phyloP scores from a whole-genome alignment of 176 grass and related monocot genomes.

The Zea mays region DNA sequence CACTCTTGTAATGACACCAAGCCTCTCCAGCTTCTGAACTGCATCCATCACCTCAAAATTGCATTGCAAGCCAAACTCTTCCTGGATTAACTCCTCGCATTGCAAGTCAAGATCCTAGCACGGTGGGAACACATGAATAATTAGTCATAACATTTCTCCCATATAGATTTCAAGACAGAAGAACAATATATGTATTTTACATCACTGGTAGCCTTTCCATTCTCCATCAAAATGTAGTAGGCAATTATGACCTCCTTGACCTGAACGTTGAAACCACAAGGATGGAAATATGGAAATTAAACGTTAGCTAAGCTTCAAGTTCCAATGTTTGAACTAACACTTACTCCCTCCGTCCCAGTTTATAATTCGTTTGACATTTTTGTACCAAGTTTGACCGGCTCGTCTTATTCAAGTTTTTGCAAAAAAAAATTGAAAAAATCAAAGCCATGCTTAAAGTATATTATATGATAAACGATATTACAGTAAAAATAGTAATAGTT shows the following conservation, averaged over 20 bases:
- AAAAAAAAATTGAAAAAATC: no score
- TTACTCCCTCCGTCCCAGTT: not conserved
- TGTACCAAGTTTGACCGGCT: no score
- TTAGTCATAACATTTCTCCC: not conserved
- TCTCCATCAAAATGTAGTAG: constrained; percentile 99
- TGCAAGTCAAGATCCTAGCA: constrained; percentile 87
- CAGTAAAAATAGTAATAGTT: no score
- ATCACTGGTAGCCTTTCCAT: constrained; percentile 83
- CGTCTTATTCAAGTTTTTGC: no score
- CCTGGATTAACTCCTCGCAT: constrained; percentile 91
- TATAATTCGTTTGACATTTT: no score
- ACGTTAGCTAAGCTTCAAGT: constrained; percentile 6
- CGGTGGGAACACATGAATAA: constrained; percentile 19
- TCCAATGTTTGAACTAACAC: not conserved
- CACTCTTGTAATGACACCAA: constrained; percentile 90
- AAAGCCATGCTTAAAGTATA: no score
- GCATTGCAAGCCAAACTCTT: constrained; percentile 88
- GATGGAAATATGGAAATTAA: constrained; percentile 21
- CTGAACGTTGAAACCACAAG: constrained; percentile 48
- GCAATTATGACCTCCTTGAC: constrained; percentile 97
- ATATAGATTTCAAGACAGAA: not conserved
- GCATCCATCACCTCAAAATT: constrained; percentile 97
- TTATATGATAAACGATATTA: no score
- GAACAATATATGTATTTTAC: constrained; percentile 40
- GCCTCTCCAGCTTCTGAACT: constrained; percentile 85